phyloP scores from a whole-genome alignment of 2,329 filamentous ascomycete genomes.

The Helotiales sp. region DNA sequence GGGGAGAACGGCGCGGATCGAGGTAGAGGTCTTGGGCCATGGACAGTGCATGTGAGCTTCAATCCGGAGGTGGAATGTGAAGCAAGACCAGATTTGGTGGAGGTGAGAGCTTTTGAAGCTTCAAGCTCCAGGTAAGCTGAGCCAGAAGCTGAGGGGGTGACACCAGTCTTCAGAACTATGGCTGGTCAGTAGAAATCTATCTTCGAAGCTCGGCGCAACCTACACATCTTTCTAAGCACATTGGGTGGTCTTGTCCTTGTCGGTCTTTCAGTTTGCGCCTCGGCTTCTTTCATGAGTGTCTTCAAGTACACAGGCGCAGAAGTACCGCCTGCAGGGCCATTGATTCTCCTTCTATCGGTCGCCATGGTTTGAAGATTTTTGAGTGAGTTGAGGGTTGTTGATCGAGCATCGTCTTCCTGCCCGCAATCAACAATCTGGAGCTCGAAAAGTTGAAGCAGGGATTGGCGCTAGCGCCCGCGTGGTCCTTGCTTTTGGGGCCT shows the following conservation, averaged over 20 bases:
- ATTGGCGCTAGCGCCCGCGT: background rate
- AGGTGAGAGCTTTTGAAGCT: slow-evolving; percentile 44
- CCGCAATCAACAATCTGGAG: background rate
- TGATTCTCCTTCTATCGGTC: slow-evolving; percentile 86
- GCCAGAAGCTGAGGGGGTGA: slow-evolving; percentile 90
- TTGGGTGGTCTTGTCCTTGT: slow-evolving; percentile 62
- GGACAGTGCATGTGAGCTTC: slow-evolving; percentile 90
- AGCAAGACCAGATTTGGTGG: slow-evolving; percentile 49
- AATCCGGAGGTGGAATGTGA: slow-evolving; percentile 56
- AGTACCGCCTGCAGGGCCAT: slow-evolving; percentile 80
- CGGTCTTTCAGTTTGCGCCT: slow-evolving; percentile 46
- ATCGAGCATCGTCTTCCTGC: background rate
- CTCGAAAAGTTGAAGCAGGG: background rate
- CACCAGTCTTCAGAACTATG: slow-evolving; percentile 82
- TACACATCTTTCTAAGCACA: slow-evolving; percentile 84
- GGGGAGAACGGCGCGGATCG: slow-evolving; percentile 89
- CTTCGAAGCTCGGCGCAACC: slow-evolving; percentile 36
- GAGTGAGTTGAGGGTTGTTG: background rate
- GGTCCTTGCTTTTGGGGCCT: slow-evolving; percentile 6
- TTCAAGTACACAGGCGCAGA: slow-evolving; percentile 68
- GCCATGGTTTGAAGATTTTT: background rate
- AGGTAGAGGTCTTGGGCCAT: slow-evolving; percentile 88
- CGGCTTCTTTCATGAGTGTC: slow-evolving; percentile 46
- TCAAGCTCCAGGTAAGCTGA: slow-evolving; percentile 81
- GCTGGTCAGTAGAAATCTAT: slow-evolving; percentile 8